phyloP scores from a whole-genome alignment of 331 rosid genomes.

The Stylosanthes scabra region DNA sequence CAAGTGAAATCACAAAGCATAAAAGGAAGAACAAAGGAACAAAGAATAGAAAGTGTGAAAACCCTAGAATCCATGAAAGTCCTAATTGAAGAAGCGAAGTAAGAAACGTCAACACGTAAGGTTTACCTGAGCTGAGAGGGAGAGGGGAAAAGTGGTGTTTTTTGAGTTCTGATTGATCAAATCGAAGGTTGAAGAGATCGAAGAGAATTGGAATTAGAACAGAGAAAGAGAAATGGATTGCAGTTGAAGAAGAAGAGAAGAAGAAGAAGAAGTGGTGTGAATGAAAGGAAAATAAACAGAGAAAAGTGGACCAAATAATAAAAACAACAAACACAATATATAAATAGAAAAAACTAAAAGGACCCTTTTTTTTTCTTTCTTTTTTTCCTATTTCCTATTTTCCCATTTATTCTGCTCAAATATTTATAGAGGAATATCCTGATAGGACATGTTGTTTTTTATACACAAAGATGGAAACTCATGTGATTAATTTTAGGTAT shows the following conservation, averaged over 20 bases:
- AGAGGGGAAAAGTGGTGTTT: background rate
- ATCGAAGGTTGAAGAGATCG: conserved; percentile 8
- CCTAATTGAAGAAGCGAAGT: conserved; percentile 1
- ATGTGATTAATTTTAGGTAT: too few relatives aligned
- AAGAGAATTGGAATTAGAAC: background rate
- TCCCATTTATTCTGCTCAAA: too few relatives aligned
- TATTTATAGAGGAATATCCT: too few relatives aligned
- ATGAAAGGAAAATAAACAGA: background rate
- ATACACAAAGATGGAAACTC: too few relatives aligned
- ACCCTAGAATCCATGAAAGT: conserved; percentile 30
- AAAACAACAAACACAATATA: background rate
- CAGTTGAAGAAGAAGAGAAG: background rate
- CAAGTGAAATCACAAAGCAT: conserved; percentile 20
- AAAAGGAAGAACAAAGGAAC: background rate
- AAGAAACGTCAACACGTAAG: background rate
- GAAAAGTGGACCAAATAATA: background rate
- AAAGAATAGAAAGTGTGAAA: background rate
- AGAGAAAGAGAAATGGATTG: background rate
- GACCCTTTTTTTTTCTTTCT: conserved; percentile 17
- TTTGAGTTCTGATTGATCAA: conserved; percentile 5
- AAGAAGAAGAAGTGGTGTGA: background rate
- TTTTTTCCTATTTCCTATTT: too few relatives aligned
- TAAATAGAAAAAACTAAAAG: background rate
- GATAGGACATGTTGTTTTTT: too few relatives aligned
- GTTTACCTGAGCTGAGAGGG: conserved; percentile 33